Conservation (phyloP, 2,329 filamentous ascomycete genomes). For the Fusarium xyrophilum region DNA sequence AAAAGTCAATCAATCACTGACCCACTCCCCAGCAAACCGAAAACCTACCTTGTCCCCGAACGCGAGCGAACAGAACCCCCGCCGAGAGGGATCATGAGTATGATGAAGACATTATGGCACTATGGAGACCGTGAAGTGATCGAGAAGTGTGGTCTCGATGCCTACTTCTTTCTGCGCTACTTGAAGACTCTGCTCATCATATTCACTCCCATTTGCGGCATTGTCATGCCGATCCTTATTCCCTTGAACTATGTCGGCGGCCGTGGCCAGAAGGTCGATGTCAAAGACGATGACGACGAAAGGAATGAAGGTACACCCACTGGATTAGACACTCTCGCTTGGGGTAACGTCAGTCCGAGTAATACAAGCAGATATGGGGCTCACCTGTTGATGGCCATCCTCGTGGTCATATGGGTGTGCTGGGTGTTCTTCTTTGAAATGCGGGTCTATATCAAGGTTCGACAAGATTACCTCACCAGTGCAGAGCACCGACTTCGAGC, state of each 20-base stretch:
- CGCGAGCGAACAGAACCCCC: constrained; percentile 81
- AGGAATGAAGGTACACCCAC: constrained; percentile 47
- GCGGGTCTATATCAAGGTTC: constrained; percentile 86
- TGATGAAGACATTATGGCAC: constrained; percentile 66
- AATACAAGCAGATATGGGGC: constrained; percentile 79
- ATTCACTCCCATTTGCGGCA: constrained; percentile 79
- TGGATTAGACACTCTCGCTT: constrained; percentile 83
- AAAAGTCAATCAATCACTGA: too few species aligned
- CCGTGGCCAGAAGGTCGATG: constrained; percentile 61
- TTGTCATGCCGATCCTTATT: constrained; percentile 85
- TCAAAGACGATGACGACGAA: constrained; percentile 34
- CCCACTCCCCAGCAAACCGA: constrained; percentile 60
- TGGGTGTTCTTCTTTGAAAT: constrained; percentile 87
- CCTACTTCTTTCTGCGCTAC: constrained; percentile 97
- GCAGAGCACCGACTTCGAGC: constrained; percentile 92
- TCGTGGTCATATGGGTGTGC: constrained; percentile 84
- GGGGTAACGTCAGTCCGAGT: constrained; percentile 78
- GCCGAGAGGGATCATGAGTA: too few species aligned
- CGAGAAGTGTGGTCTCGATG: constrained; percentile 92
- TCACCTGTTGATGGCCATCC: constrained; percentile 79
- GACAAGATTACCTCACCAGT: constrained; percentile 92
- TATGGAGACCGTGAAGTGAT: constrained; percentile 82
- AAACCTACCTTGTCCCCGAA: constrained; percentile 86
- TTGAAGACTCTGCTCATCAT: constrained; percentile 80
- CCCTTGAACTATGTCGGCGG: constrained; percentile 83